phyloP scores from a whole-genome alignment of 2,329 filamentous ascomycete species.

The Orbilia oligospora region DNA sequence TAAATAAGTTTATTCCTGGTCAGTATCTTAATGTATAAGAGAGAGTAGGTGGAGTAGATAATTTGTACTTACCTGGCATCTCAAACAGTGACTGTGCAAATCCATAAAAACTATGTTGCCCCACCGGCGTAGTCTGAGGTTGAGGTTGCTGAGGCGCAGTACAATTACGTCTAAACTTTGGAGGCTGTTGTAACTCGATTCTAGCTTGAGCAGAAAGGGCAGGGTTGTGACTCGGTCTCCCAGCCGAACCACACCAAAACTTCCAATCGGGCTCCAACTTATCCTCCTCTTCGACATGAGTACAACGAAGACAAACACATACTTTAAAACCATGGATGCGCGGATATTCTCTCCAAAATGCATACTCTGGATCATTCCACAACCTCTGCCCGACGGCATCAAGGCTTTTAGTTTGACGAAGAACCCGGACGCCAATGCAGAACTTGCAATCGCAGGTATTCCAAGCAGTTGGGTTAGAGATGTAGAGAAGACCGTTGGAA shows the following conservation, averaged over 20 bases:
- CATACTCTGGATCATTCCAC: constrained; percentile 29
- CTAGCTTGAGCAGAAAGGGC: neutral
- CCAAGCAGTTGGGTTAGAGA: constrained; percentile 8
- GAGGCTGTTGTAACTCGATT: neutral
- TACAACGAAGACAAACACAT: constrained; percentile 22
- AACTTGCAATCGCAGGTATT: constrained; percentile 26
- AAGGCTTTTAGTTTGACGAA: constrained; percentile 28
- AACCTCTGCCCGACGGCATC: constrained; percentile 7
- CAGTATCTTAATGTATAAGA: neutral
- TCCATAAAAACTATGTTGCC: no score
- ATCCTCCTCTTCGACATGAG: neutral
- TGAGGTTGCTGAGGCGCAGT: no score
- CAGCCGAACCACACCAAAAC: neutral
- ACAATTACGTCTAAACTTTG: neutral
- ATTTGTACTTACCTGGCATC: neutral
- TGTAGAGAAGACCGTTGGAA: constrained; percentile 28
- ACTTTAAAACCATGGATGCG: neutral
- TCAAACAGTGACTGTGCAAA: neutral
- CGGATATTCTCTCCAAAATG: constrained; percentile 12
- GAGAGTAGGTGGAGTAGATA: no score
- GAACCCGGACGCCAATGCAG: constrained; percentile 21
- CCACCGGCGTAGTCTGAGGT: no score
- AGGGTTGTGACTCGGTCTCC: neutral
- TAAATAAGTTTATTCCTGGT: neutral
- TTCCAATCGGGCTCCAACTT: neutral